Conservation (phyloP, 108 stramenopile genomes). For the Cyclotella choctawhatcheeana region DNA sequence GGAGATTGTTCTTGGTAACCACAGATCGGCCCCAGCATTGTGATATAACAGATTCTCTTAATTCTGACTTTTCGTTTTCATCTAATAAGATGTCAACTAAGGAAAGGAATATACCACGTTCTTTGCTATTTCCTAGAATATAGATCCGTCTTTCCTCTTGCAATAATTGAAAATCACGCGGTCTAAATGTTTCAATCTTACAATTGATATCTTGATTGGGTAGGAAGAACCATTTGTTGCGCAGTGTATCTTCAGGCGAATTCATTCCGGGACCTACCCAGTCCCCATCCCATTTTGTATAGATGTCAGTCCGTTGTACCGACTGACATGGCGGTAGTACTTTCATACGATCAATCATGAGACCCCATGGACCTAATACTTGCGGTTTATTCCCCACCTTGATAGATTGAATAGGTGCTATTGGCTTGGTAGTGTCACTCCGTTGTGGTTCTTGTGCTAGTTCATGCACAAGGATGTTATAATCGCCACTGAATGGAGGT, state of each 20-base stretch:
- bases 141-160: conserved; percentile 37
- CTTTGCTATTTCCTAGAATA: conserved; percentile 37
- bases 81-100: conserved; percentile 33
- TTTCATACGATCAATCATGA: conserved; percentile 15
- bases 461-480: conserved; percentile 32
- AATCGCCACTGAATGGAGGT: conserved; percentile 22
- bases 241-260: conserved; percentile 16
- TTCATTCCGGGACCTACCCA: conserved; percentile 37
- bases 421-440: conserved; percentile 5
- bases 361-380: not conserved
- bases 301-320: conserved; percentile 14
- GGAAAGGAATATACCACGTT: conserved; percentile 41
- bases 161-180: conserved; percentile 15
- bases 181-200: conserved; percentile 31
- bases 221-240: conserved; percentile 40
- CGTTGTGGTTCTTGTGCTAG: conserved; percentile 4
- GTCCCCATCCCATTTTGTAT: conserved; percentile 34
- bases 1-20: conserved; percentile 25
- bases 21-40: conserved; percentile 41
- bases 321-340: conserved; percentile 34
- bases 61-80: conserved; percentile 18
- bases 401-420: conserved; percentile 5
- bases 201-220: conserved; percentile 33
- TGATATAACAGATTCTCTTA: conserved; percentile 10
- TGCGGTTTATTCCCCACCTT: not conserved